These are phyloP conservation scores for Podaxis mareebaensis DNA, from an alignment of 768 basidiomycete species.

Conservation along the genomic window DNA sequence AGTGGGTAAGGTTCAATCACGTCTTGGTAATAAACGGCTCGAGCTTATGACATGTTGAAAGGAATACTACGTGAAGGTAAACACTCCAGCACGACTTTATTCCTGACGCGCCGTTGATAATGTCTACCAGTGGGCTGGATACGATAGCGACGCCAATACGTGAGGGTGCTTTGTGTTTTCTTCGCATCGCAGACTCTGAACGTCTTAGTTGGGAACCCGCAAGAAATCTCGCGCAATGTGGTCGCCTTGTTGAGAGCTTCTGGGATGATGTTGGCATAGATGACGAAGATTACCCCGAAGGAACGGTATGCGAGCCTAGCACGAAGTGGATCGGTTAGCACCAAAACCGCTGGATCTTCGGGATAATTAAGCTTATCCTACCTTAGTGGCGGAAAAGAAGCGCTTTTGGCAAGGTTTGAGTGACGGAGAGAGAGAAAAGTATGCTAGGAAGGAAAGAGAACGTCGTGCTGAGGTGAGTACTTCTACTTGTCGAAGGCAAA, in stretches of 20 bases:
- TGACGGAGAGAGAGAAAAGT: conserved; percentile 22
- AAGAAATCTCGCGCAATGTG: conserved; percentile 56
- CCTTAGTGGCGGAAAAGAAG: conserved; percentile 38
- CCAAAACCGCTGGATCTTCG: neutral
- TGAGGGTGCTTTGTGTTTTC: conserved; percentile 25
- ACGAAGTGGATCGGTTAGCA: conserved; percentile 60
- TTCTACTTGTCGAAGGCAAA: neutral
- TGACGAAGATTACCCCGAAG: conserved; percentile 52
- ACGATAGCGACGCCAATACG: conserved; percentile 59
- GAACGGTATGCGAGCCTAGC: conserved; percentile 42
- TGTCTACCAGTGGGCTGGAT: conserved; percentile 63
- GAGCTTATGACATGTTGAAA: conserved; percentile 10
- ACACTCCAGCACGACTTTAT: neutral
- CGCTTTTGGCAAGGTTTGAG: conserved; percentile 32
- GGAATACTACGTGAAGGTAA: conserved; percentile 74
- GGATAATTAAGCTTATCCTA: neutral
- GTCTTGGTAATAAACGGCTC: neutral
- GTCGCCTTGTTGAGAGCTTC: conserved; percentile 61
- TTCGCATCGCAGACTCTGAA: conserved; percentile 9
- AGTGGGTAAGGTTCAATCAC: conserved; percentile 9
- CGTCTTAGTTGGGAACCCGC: conserved; percentile 67
- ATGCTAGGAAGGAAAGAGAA: conserved; percentile 17
- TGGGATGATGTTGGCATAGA: conserved; percentile 63
- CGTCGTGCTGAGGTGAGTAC: conserved; percentile 15
- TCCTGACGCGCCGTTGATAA: neutral